phyloP scores from a whole-genome alignment of 352 stramenopile species.

The Pseudoperonospora humuli region DNA sequence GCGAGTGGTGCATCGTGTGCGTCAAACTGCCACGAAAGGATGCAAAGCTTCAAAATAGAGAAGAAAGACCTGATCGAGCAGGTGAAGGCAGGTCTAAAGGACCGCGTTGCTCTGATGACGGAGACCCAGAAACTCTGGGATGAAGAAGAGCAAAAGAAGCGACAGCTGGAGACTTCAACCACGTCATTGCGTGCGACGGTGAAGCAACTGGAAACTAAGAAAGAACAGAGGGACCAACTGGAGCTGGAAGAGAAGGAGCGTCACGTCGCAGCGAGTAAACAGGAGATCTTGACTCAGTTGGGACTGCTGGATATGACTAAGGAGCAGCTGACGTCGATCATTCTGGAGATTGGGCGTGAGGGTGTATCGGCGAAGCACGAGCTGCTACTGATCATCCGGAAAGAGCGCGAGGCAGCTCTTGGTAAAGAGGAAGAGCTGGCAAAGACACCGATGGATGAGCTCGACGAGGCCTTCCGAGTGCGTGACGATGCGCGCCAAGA shows the following conservation, averaged over 20 bases:
- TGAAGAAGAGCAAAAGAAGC: constrained; percentile 25
- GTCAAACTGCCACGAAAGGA: constrained; percentile 25
- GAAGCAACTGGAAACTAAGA: constrained; percentile 33
- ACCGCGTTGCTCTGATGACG: constrained; percentile 27
- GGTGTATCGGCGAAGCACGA: constrained; percentile 41
- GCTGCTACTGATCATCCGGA: constrained; percentile 41
- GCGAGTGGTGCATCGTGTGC: constrained; percentile 29
- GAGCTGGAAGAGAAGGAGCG: constrained; percentile 43
- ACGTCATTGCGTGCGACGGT: constrained; percentile 27
- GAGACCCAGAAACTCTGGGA: constrained; percentile 30
- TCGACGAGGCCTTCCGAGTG: constrained; percentile 38
- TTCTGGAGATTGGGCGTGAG: constrained; percentile 50
- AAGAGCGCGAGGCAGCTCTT: constrained; percentile 29
- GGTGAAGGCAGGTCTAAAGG: constrained; percentile 55
- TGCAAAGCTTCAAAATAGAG: constrained; percentile 39
- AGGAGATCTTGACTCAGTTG: constrained; percentile 39
- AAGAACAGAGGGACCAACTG: constrained; percentile 33
- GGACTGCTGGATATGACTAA: constrained; percentile 49
- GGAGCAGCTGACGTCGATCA: constrained; percentile 49
- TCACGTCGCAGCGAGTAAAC: constrained; percentile 34
- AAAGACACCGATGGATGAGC: constrained; percentile 39
- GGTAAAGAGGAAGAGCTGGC: constrained; percentile 25
- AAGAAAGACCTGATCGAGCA: constrained; percentile 61
- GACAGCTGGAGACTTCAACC: constrained; percentile 20
- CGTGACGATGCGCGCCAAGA: constrained; percentile 43